Evolutionary conservation across 345 rosid genomes (phyloP), one percentile per base, ranked within the genome.

Genomic region (Euphorbia pulcherrima): DNA sequence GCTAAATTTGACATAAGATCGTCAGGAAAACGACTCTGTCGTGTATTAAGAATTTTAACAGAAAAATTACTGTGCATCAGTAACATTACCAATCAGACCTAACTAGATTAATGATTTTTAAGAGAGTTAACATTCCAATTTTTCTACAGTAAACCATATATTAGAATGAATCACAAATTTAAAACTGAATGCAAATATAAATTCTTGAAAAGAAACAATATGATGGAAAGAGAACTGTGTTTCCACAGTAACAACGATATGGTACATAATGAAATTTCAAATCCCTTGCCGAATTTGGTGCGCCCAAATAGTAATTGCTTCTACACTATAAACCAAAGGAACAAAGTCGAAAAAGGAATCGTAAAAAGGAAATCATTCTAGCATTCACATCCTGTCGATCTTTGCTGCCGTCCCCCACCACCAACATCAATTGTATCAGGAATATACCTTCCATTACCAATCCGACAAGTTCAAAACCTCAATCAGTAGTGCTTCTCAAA

Each of bases 321-420:
- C 9, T 26, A 59, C 30, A 54, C 14, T 6, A 63, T 63, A 8
- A 44, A 41, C 41, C 23, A 40, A 16, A 11, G 23, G 28, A 46
- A 11, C 18, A 18, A 51, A 16, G 35, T 37, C 50, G 37, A 37
- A 55, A 17, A 53, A 14, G 21, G 23, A 16, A 17, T 23, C 41
- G 7, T 6, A n/a, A n/a, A 16, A 6, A 65, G 28, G 47, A 58
- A 24, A 29, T 33, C 57, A 41, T 27, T 58, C 75, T 78, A 88
- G 65, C 94, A 88, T 73, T 88, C 92, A 55, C 97, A 90, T 2
- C 93, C 93, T 16, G 86, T 85, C 8, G 91, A 88, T 70, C 92
- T 77, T 33, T 85, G 92, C 55, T 81, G 83, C 64, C 74, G 72
- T 60, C 83, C 82, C 46, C 92, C 90, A 5, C 82, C 82, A 0